Percentiles rank a stretch among this genome's conserved stretches.
Conservation (phyloP, 2,329 filamentous ascomycete species). For the Thelonectria rubi region DNA sequence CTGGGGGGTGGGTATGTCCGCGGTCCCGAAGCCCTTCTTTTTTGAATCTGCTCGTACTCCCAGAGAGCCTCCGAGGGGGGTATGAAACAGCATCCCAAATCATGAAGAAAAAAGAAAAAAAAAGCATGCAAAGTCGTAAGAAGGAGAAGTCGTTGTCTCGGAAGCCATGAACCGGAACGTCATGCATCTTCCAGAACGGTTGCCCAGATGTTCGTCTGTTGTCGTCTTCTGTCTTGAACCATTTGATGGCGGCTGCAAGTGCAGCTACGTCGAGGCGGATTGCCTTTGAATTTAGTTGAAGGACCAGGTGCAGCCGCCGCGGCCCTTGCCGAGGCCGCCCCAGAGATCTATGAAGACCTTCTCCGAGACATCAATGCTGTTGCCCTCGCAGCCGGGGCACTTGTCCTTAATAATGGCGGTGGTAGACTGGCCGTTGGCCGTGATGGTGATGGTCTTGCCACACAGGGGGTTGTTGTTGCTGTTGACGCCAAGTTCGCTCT, state of each 20-base stretch:
- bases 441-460: slow-evolving; percentile 73
- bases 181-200: background rate
- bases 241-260: no score
- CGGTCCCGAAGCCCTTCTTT: slow-evolving; percentile 21
- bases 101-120: slow-evolving; percentile 37
- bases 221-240: slow-evolving; percentile 2
- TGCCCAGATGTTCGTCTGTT: slow-evolving; percentile 9
- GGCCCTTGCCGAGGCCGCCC: slow-evolving; percentile 55
- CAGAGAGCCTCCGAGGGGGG: slow-evolving; percentile 29
- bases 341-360: slow-evolving; percentile 65
- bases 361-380: slow-evolving; percentile 68
- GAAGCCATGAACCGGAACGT: slow-evolving; percentile 2
- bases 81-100: slow-evolving; percentile 35
- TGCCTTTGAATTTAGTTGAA: slow-evolving; percentile 48
- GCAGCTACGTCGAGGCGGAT: background rate
- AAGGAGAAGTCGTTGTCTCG: slow-evolving; percentile 10
- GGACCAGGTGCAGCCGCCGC: slow-evolving; percentile 55
- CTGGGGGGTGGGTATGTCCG: background rate
- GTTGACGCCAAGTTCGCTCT: slow-evolving; percentile 63
- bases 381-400: slow-evolving; percentile 72
- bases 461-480: slow-evolving; percentile 69
- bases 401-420: slow-evolving; percentile 75
- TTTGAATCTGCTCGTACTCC: slow-evolving; percentile 24
- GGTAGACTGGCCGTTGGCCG: slow-evolving; percentile 64
- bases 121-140: slow-evolving; percentile 28